Conservation (phyloP, 1,139 yeast species). For the Pichia sp. region DNA sequence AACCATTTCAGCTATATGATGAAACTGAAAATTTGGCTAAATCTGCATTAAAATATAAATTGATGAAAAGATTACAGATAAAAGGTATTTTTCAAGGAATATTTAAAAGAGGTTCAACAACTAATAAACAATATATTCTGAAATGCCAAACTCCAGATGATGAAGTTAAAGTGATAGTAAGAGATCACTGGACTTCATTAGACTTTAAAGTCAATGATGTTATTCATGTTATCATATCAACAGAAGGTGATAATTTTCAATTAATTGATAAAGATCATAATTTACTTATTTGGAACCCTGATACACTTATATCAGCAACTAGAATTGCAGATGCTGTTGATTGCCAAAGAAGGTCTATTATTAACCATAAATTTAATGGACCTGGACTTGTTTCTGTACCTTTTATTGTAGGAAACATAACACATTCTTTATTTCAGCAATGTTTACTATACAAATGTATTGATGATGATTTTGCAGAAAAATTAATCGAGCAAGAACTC, state of each 20-base stretch:
- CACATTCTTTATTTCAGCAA: constrained; percentile 72
- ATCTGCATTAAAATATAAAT: constrained; percentile 40
- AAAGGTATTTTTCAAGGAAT: constrained; percentile 33
- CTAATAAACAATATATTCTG: constrained; percentile 43
- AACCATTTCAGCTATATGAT: constrained; percentile 14
- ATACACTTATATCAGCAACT: constrained; percentile 74
- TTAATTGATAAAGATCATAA: constrained; percentile 53
- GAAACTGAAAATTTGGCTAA: constrained; percentile 34
- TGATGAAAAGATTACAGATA: constrained; percentile 47
- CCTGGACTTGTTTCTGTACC: constrained; percentile 56
- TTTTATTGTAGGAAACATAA: constrained; percentile 68
- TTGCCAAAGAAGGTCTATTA: constrained; percentile 67
- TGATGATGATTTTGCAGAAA: constrained; percentile 40
- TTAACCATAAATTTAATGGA: constrained; percentile 46
- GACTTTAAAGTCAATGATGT: constrained; percentile 46
- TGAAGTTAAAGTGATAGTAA: constrained; percentile 38
- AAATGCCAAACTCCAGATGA: constrained; percentile 39
- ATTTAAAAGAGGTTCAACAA: constrained; percentile 32
- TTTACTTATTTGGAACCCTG: constrained; percentile 77
- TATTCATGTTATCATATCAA: constrained; percentile 45
- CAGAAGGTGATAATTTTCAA: constrained; percentile 35
- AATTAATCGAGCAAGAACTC: constrained; percentile 42
- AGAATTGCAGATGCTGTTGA: constrained; percentile 67
- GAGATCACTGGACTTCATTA: constrained; percentile 34
- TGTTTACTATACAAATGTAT: constrained; percentile 46